A percentile compares a stretch with the other conserved stretches of the same genome.
Evolutionary conservation across 331 rosid genomes (phyloP).

Genomic region (Phaseolus coccineus): DNA sequence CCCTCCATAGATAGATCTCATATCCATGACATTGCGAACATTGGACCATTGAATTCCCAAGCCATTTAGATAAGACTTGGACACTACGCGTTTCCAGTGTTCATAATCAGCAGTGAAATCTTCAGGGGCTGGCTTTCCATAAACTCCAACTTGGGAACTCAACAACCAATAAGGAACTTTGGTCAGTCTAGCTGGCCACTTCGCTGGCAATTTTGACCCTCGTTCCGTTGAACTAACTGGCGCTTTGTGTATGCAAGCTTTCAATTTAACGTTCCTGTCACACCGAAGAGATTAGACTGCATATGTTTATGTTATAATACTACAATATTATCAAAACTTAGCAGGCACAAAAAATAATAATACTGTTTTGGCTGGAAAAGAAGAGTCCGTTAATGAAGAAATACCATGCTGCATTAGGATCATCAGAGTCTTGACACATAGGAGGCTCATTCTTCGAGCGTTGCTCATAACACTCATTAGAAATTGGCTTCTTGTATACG

Average conservation of each 20-base stretch:
- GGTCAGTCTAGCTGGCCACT: conserved; percentile 88
- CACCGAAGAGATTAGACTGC: conserved; percentile 38
- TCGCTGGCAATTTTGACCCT: conserved; percentile 86
- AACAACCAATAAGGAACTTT: conserved; percentile 90
- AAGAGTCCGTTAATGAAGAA: conserved; percentile 4
- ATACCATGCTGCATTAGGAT: conserved; percentile 94
- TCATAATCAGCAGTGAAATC: conserved; percentile 80
- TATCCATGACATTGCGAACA: conserved; percentile 96
- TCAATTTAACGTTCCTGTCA: conserved; percentile 78
- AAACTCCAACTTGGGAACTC: conserved; percentile 88
- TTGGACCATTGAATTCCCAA: conserved; percentile 89
- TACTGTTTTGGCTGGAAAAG: neutral
- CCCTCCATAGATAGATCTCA: conserved; percentile 96
- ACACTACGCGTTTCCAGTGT: conserved; percentile 87
- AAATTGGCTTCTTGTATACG: conserved; percentile 73
- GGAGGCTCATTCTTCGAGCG: conserved; percentile 73
- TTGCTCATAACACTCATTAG: conserved; percentile 83
- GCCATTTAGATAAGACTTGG: conserved; percentile 75
- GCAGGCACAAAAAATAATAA: neutral
- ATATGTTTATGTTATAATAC: conserved; percentile 30
- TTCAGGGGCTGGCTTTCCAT: conserved; percentile 92
- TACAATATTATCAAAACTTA: conserved; percentile 7
- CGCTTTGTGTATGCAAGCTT: conserved; percentile 88
- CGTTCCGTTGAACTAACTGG: conserved; percentile 66
- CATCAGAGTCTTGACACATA: conserved; percentile 72